phyloP scores from a whole-genome alignment of 352 stramenopile genomes.

The Globisporangium nagaii region DNA sequence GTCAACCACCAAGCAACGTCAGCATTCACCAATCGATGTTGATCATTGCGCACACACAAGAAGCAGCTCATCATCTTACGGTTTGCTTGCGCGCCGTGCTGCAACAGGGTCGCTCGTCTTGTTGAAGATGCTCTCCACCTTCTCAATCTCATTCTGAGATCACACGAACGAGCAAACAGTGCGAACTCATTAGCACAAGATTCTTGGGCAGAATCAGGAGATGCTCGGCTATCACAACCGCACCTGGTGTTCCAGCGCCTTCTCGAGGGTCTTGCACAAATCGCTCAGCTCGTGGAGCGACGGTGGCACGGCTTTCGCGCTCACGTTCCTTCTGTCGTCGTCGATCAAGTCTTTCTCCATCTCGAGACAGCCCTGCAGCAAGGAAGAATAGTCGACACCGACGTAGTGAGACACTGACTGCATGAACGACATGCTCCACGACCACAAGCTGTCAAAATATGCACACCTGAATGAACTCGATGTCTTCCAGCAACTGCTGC shows the following conservation, averaged over 20 bases:
- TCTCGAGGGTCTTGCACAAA: slow-evolving; percentile 51
- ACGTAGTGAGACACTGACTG: no score
- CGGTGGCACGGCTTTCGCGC: slow-evolving; percentile 26
- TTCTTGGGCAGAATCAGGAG: no score
- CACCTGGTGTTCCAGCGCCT: slow-evolving; percentile 57
- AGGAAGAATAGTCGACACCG: no score
- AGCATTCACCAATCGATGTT: neutral
- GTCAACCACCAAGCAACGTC: neutral
- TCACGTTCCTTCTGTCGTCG: slow-evolving; percentile 51
- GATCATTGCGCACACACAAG: neutral
- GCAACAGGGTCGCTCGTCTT: slow-evolving; percentile 20
- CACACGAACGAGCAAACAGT: no score
- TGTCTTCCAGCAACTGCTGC: slow-evolving; percentile 66
- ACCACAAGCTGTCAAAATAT: neutral
- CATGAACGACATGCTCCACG: no score
- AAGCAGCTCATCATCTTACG: slow-evolving; percentile 10
- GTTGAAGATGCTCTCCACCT: slow-evolving; percentile 35
- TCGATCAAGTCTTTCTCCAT: slow-evolving; percentile 85
- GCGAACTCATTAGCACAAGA: no score
- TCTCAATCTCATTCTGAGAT: slow-evolving; percentile 28
- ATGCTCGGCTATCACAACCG: no score
- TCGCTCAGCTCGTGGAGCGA: slow-evolving; percentile 62
- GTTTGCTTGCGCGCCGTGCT: slow-evolving; percentile 14
- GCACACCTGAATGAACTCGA: slow-evolving; percentile 80
- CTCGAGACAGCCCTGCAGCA: slow-evolving; percentile 58